phyloP scores from a whole-genome alignment of 495 filamentous ascomycete genomes.

The Entonaema liquescens region DNA sequence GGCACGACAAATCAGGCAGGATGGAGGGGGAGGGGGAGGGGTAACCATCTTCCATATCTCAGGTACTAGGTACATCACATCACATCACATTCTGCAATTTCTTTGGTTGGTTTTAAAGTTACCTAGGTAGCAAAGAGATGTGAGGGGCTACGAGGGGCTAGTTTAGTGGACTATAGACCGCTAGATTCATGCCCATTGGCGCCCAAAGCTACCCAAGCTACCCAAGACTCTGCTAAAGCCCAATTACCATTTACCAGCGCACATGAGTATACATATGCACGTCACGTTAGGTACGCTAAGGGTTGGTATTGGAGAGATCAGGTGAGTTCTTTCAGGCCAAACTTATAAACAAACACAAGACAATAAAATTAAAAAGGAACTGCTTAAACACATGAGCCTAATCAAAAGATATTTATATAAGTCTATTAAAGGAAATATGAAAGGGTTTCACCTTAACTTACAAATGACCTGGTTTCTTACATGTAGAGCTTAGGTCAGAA shows the following conservation, averaged over 20 bases:
- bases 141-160: not conserved
- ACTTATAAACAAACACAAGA: not conserved
- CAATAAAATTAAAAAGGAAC: not conserved
- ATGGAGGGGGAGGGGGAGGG: slow-evolving; percentile 21
- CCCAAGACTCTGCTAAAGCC: slow-evolving; percentile 20
- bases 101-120: not conserved
- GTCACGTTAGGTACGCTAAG: too few relatives aligned
- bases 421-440: too few relatives aligned
- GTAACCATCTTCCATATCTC: slow-evolving; percentile 14
- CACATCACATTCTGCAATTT: not conserved
- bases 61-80: not conserved
- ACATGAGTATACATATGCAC: not conserved
- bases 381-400: not conserved
- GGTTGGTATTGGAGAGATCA: not conserved
- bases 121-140: not conserved
- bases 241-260: slow-evolving; percentile 36
- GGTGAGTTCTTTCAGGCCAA: not conserved
- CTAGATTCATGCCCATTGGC: slow-evolving; percentile 22
- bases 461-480: too few relatives aligned
- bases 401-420: not conserved
- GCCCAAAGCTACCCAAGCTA: slow-evolving; percentile 38
- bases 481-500: too few relatives aligned
- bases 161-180: slow-evolving; percentile 16
- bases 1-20: slow-evolving; percentile 20
- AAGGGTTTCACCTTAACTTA: too few relatives aligned